phyloP scores from a whole-genome alignment of 345 rosid genomes.

The Lepidium africanum region DNA sequence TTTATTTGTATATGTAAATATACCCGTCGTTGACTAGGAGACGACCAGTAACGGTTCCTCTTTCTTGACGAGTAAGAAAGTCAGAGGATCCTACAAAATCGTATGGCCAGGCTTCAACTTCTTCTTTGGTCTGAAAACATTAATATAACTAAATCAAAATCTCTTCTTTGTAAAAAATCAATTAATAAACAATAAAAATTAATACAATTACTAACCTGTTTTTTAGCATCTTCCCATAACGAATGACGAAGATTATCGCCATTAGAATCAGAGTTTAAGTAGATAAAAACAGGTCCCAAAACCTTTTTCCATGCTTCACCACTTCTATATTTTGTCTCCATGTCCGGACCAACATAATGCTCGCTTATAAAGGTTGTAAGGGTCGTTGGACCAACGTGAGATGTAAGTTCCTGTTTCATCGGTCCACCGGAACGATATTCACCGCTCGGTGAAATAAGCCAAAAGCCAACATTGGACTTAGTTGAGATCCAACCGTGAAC shows the following conservation, averaged over 20 bases:
- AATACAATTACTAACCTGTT: constrained; percentile 45
- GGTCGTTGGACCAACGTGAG: constrained; percentile 67
- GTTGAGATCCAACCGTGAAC: constrained; percentile 88
- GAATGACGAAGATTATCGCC: background rate
- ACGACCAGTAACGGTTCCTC: constrained; percentile 38
- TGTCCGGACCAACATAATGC: constrained; percentile 65
- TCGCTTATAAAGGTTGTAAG: constrained; percentile 70
- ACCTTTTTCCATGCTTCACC: constrained; percentile 87
- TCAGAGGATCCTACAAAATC: constrained; percentile 43
- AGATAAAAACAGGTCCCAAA: constrained; percentile 67
- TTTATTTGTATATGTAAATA: background rate
- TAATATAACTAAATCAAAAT: background rate
- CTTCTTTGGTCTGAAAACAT: constrained; percentile 35
- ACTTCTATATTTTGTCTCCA: constrained; percentile 35
- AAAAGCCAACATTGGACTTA: constrained; percentile 56
- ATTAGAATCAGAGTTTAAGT: constrained; percentile 48
- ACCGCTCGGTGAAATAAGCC: constrained; percentile 74
- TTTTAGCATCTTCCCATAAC: constrained; percentile 81
- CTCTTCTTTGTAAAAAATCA: background rate
- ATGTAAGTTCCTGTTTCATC: constrained; percentile 76
- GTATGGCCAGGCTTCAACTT: constrained; percentile 74
- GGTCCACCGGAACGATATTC: constrained; percentile 78
- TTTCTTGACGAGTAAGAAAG: constrained; percentile 32
- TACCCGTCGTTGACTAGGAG: constrained; percentile 42
- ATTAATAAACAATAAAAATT: background rate